phyloP scores from a whole-genome alignment of 208 protist species.

The Endotrypanum monterogeii region DNA sequence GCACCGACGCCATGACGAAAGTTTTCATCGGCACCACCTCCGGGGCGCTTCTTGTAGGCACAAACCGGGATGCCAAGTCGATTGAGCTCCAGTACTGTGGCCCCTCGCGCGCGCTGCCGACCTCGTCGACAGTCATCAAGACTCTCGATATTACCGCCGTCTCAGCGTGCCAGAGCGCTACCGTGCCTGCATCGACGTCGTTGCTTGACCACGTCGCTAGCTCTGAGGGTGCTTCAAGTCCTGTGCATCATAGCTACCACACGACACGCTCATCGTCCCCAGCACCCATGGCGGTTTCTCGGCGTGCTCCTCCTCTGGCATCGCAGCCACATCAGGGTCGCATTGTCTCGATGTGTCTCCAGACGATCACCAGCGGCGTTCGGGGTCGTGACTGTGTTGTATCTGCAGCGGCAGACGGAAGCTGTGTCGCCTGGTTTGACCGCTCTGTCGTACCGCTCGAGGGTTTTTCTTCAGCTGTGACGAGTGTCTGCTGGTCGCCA shows the following conservation, averaged over 20 bases:
- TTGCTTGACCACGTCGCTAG: background rate
- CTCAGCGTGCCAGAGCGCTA: background rate
- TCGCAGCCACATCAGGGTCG: constrained; percentile 38
- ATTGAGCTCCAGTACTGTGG: constrained; percentile 54
- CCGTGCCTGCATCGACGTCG: background rate
- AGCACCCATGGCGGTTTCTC: background rate
- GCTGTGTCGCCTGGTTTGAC: constrained; percentile 62
- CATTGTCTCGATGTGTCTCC: constrained; percentile 46
- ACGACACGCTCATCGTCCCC: background rate
- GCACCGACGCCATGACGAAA: constrained; percentile 63
- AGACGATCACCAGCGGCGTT: constrained; percentile 41
- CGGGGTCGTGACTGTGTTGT: constrained; percentile 46
- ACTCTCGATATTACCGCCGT: constrained; percentile 31
- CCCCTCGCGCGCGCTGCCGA: constrained; percentile 11
- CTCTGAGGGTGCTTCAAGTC: background rate
- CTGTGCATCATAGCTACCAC: background rate
- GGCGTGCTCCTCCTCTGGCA: constrained; percentile 1
- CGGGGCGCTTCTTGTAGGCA: constrained; percentile 52
- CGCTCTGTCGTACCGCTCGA: constrained; percentile 40
- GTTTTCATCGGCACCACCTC: constrained; percentile 68
- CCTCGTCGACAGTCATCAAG: constrained; percentile 23
- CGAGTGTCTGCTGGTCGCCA: constrained; percentile 67
- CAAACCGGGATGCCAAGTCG: constrained; percentile 46
- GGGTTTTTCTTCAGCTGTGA: constrained; percentile 56
- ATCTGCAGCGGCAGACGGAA: constrained; percentile 49